A percentile compares a stretch with the other conserved stretches of the same genome.
Conservation (phyloP, 352 stramenopile genomes). For the Phytophthora kernoviae region DNA sequence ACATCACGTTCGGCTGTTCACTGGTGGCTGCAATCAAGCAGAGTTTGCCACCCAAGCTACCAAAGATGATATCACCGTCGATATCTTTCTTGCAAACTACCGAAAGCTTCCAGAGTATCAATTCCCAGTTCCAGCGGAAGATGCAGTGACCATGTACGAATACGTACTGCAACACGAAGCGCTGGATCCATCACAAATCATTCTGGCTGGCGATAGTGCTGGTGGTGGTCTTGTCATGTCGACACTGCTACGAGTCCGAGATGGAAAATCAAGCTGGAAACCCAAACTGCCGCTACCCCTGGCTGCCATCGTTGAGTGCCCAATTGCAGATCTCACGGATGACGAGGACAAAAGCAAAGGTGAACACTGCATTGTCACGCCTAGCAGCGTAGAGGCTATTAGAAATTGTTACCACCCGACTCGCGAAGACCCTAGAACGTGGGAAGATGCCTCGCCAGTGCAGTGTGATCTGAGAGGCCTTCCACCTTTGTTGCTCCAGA, state of each 20-base stretch:
- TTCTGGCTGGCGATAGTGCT: conserved; percentile 45
- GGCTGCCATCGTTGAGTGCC: conserved; percentile 39
- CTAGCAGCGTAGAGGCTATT: conserved; percentile 18
- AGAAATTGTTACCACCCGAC: conserved; percentile 23
- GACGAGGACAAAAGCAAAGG: conserved; percentile 12
- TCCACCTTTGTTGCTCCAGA: conserved; percentile 40
- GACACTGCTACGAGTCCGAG: conserved; percentile 38
- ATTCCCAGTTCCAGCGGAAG: no score
- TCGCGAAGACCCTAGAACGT: conserved; percentile 27
- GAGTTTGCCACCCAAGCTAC: conserved; percentile 16
- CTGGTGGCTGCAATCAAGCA: conserved; percentile 29
- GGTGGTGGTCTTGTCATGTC: conserved; percentile 46
- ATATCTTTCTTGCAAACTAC: no score
- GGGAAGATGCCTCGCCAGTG: conserved; percentile 34
- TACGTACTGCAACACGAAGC: conserved; percentile 46
- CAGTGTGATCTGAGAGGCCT: conserved; percentile 41
- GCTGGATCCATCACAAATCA: conserved; percentile 34
- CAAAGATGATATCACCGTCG: conserved; percentile 28
- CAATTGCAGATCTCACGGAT: conserved; percentile 47
- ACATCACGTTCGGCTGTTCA: conserved; percentile 34
- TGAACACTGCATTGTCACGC: conserved; percentile 36
- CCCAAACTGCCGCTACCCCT: conserved; percentile 23
- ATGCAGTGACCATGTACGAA: conserved; percentile 23
- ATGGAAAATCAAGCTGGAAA: conserved; percentile 24
- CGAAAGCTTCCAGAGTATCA: conserved; percentile 1